Conservation (phyloP, 495 filamentous ascomycete genomes). For the Hypoxylon fuscum region DNA sequence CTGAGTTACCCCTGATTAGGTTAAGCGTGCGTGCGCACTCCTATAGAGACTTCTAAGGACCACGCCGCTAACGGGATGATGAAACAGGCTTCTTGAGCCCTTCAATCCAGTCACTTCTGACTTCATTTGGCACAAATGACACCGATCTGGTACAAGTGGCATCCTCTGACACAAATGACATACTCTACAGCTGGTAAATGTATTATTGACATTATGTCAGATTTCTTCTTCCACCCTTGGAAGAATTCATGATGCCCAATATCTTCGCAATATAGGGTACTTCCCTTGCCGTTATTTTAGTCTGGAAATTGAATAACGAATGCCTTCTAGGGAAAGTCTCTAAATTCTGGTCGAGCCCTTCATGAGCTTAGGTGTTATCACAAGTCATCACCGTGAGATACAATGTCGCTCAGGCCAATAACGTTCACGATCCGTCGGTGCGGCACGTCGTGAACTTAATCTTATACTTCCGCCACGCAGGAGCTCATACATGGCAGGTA, state of each 20-base stretch:
- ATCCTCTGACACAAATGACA: no score
- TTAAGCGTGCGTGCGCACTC: conserved; percentile 14
- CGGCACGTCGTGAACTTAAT: conserved; percentile 25
- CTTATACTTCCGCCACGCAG: conserved; percentile 3
- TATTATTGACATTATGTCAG: background rate
- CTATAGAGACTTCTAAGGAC: background rate
- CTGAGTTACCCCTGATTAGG: conserved; percentile 5
- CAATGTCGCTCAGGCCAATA: conserved; percentile 5
- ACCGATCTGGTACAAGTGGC: conserved; percentile 16
- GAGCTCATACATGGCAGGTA: conserved; percentile 1
- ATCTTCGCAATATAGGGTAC: no score
- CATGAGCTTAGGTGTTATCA: no score
- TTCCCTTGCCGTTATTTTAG: no score
- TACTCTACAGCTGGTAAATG: no score
- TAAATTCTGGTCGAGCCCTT: no score
- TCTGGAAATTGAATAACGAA: background rate
- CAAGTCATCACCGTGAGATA: background rate
- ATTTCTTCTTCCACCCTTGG: background rate
- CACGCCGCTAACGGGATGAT: background rate
- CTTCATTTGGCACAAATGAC: conserved; percentile 23
- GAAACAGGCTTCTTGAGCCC: conserved; percentile 4
- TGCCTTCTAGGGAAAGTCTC: conserved; percentile 1
- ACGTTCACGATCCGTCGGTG: conserved; percentile 22
- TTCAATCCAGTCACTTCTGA: conserved; percentile 9
- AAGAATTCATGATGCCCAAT: background rate